Conservation (phyloP, 148 eudicot genomes). For the Diospyros kaki region DNA sequence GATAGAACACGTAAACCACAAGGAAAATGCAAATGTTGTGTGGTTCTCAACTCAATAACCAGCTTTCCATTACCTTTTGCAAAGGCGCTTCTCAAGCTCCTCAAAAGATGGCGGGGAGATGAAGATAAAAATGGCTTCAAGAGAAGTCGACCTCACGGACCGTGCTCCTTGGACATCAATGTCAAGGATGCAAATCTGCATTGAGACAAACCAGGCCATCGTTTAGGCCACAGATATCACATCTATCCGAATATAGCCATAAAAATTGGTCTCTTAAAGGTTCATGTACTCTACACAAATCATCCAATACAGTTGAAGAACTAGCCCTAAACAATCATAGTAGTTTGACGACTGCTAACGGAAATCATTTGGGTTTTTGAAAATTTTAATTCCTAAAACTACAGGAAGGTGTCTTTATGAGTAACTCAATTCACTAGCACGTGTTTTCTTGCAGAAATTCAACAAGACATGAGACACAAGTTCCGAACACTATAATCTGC, state of each 20-base stretch:
- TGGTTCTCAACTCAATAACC: slow-evolving; percentile 8
- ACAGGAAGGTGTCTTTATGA: not conserved
- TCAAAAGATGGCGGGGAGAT: slow-evolving; percentile 87
- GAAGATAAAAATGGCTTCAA: slow-evolving; percentile 89
- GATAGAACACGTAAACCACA: slow-evolving; percentile 9
- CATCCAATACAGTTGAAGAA: slow-evolving; percentile 6
- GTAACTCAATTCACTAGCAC: not conserved
- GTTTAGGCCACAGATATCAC: slow-evolving; percentile 12
- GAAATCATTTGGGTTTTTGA: not conserved
- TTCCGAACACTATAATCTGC: too few relatives aligned
- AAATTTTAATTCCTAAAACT: slow-evolving; percentile 2
- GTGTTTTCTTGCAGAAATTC: not conserved
- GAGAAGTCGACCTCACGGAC: slow-evolving; percentile 86
- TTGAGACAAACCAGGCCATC: slow-evolving; percentile 21
- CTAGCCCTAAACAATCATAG: not conserved
- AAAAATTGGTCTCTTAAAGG: not conserved
- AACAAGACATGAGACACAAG: too few relatives aligned
- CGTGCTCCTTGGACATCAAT: slow-evolving; percentile 99
- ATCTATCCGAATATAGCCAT: not conserved
- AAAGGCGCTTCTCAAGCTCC: slow-evolving; percentile 96
- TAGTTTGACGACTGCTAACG: not conserved
- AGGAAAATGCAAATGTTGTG: slow-evolving; percentile 9
- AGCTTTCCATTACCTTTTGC: slow-evolving; percentile 56
- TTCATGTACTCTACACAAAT: slow-evolving; percentile 3
- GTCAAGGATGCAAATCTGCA: slow-evolving; percentile 99